Evolutionary conservation across 345 rosid genomes (phyloP).

Genomic region (Citrus hindsii): DNA sequence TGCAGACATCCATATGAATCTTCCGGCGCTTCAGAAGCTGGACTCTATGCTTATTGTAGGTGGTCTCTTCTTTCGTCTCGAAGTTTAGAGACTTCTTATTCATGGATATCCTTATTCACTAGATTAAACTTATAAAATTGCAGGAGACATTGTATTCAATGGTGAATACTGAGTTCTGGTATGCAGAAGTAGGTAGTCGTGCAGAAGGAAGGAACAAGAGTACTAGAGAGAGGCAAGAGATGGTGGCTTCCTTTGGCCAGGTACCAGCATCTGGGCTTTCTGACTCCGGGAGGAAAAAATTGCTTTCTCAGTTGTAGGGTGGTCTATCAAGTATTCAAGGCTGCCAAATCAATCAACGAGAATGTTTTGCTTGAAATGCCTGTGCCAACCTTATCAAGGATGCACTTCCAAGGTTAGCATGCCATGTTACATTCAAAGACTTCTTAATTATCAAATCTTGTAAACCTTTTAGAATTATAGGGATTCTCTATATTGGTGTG

Average conservation of each 20-base stretch:
- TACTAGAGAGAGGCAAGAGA: constrained; percentile 67
- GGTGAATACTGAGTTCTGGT: constrained; percentile 90
- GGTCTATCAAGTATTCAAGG: constrained; percentile 92
- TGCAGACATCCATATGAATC: constrained; percentile 88
- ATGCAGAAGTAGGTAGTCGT: constrained; percentile 73
- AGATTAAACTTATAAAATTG: constrained; percentile 6
- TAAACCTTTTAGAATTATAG: neutral
- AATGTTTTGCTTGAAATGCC: constrained; percentile 87
- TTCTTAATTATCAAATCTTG: neutral
- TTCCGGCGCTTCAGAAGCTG: constrained; percentile 90
- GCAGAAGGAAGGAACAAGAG: constrained; percentile 75
- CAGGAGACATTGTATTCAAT: constrained; percentile 87
- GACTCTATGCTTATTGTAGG: constrained; percentile 93
- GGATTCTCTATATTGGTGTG: neutral
- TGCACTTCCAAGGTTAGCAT: constrained; percentile 69
- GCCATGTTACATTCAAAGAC: neutral
- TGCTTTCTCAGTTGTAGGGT: constrained; percentile 51
- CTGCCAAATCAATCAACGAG: constrained; percentile 82
- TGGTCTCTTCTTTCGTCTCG: constrained; percentile 20
- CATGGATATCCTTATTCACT: neutral
- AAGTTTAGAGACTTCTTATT: neutral
- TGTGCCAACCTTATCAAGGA: constrained; percentile 64
- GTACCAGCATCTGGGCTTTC: constrained; percentile 84
- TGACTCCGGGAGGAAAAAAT: constrained; percentile 56
- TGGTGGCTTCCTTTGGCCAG: constrained; percentile 99